Evolutionary conservation across 257 asterid genomes (phyloP), one percentile per base, ranked within the genome.

Genomic region (Fraxinus anomala): DNA sequence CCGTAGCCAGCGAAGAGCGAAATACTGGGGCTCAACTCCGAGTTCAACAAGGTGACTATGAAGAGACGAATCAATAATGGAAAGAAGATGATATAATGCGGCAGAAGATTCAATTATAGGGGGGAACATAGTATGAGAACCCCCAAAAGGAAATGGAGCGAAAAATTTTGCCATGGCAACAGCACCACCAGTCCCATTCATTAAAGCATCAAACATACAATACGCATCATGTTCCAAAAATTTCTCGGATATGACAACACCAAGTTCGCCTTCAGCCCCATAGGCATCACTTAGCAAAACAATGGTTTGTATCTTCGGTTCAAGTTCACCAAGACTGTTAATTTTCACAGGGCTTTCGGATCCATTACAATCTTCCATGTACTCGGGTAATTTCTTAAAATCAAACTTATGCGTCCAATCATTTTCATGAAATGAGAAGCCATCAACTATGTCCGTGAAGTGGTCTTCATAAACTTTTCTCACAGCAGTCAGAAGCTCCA

Each of bases 1-100:
- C 56, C 97, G 87, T 66, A 94, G 85, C 98, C 98, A 94, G 63
- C 98, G 91, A 33, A 94, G 89, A 1, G 98, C 88, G 26, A 94
- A 94, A 81, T 94, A 94, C 67, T 59, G 67, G 13, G 67, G 67
- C 28, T 59, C 67, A 21, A 59, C 67, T 59, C 67, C 67, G 3
- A 59, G 31, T 59, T 59, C 67, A 21, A 59, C 28, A 0, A 59
- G 67, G 30, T 59, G 67, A n/a, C 28, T 59, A 59, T 59, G 67
- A 21, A 59, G 67, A 59, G 67, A 59, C 2, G 67, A 59, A 21
- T 59, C 67, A n/a, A 59, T 23, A 6, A 59, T 6, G 12, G 67
- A 59, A 21, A 59, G 67, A n/a, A 59, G 67, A 59, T 59, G 67
- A 59, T 59, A 59, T 2, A 59, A 30, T 6, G 31, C 12, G 1